Conservation (phyloP, 805 yeast species). For the Teunomyces funiuensis region DNA sequence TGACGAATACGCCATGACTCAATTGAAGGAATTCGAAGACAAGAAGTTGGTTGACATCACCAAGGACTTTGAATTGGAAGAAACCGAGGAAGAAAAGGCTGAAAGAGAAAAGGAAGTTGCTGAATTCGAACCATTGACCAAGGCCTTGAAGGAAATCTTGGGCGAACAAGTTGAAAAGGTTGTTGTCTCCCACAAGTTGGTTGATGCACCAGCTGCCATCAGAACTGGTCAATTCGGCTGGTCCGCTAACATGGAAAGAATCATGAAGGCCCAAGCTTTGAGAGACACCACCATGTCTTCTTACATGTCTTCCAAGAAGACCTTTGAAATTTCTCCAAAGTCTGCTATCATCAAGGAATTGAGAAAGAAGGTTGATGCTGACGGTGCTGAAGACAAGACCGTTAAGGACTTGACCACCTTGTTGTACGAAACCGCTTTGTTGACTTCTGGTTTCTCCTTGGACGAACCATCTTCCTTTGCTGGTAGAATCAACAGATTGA, state of each 20-base stretch:
- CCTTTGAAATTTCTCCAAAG: slow-evolving; percentile 96
- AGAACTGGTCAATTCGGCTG: slow-evolving; percentile 99
- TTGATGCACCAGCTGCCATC: slow-evolving; percentile 99
- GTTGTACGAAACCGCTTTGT: slow-evolving; percentile 95
- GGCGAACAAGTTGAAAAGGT: slow-evolving; percentile 99
- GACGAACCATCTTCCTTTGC: slow-evolving; percentile 99
- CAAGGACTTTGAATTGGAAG: slow-evolving; percentile 98
- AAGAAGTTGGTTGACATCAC: slow-evolving; percentile 98
- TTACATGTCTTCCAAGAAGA: slow-evolving; percentile 99
- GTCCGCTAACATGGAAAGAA: slow-evolving; percentile 99
- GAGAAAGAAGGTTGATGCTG: slow-evolving; percentile 93
- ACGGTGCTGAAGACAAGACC: slow-evolving; percentile 97
- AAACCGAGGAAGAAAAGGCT: slow-evolving; percentile 96
- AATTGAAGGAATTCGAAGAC: slow-evolving; percentile 98
- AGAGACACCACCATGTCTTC: slow-evolving; percentile 98
- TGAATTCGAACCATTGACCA: slow-evolving; percentile 91
- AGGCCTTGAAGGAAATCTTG: slow-evolving; percentile 92
- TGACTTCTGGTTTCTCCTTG: slow-evolving; percentile 97
- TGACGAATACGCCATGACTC: slow-evolving; percentile 99
- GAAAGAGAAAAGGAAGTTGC: slow-evolving; percentile 90
- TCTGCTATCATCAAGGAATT: slow-evolving; percentile 94
- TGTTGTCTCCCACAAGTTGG: slow-evolving; percentile 94
- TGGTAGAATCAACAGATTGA: slow-evolving; percentile 95
- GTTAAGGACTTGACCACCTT: slow-evolving; percentile 96
- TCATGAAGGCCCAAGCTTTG: slow-evolving; percentile 99